These are phyloP conservation scores for Saccharomyces pastorianus DNA, from an alignment of 1,139 yeast species.

Conservation along the genomic window DNA sequence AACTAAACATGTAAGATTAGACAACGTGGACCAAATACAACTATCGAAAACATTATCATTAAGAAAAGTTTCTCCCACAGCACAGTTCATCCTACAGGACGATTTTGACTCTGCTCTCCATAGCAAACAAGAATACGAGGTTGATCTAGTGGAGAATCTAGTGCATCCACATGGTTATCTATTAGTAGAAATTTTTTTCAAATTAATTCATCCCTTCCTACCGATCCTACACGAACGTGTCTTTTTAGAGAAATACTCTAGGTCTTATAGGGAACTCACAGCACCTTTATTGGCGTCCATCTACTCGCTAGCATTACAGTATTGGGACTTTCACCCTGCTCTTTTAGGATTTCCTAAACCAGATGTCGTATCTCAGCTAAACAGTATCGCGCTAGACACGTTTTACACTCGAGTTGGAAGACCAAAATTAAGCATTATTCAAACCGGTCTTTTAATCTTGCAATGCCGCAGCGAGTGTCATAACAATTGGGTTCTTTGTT, in stretches of 20 bases:
- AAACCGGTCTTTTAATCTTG: slow-evolving; percentile 61
- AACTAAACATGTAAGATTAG: slow-evolving; percentile 45
- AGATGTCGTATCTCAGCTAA: slow-evolving; percentile 48
- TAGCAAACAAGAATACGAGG: slow-evolving; percentile 55
- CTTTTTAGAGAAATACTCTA: slow-evolving; percentile 63
- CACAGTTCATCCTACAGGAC: slow-evolving; percentile 61
- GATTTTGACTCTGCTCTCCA: slow-evolving; percentile 64
- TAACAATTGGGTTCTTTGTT: slow-evolving; percentile 73
- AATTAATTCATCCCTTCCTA: slow-evolving; percentile 70
- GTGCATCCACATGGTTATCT: slow-evolving; percentile 74
- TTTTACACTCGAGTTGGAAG: slow-evolving; percentile 56
- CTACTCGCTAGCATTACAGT: slow-evolving; percentile 64
- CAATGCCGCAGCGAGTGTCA: slow-evolving; percentile 51
- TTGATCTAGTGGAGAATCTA: slow-evolving; percentile 62
- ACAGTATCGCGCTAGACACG: slow-evolving; percentile 48
- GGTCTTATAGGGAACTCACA: slow-evolving; percentile 70
- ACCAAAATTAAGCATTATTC: slow-evolving; percentile 73
- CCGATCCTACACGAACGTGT: slow-evolving; percentile 73
- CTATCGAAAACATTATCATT: slow-evolving; percentile 50
- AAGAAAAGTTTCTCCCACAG: slow-evolving; percentile 57
- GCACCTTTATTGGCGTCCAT: slow-evolving; percentile 74
- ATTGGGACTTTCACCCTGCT: slow-evolving; percentile 79
- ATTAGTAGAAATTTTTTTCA: slow-evolving; percentile 60
- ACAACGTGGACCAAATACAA: slow-evolving; percentile 37
- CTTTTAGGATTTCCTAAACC: slow-evolving; percentile 58